Evolutionary conservation across 2,329 filamentous ascomycete genomes (phyloP).

Genomic region (Colletotrichum sp.): DNA sequence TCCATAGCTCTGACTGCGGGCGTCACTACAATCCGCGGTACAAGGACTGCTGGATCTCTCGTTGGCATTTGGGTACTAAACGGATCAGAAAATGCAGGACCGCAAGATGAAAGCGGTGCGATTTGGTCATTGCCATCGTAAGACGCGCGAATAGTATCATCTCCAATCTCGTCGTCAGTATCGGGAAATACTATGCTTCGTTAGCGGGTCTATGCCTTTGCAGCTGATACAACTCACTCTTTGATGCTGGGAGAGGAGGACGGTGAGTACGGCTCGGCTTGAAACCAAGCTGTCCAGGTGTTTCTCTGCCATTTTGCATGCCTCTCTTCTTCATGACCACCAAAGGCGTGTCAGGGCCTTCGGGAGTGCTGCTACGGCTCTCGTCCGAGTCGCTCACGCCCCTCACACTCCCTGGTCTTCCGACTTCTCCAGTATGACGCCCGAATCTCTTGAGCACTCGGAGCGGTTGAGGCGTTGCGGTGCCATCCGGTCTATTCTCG

Average conservation of each 20-base stretch:
- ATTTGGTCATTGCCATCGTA: neutral
- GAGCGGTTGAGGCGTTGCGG: conserved; percentile 48
- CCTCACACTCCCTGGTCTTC: conserved; percentile 22
- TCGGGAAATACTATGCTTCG: neutral
- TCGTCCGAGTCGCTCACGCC: conserved; percentile 29
- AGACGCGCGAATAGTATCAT: neutral
- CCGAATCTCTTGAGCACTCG: conserved; percentile 51
- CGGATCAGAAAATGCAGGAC: neutral
- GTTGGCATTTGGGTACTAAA: neutral
- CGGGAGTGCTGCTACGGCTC: conserved; percentile 29
- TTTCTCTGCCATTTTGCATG: neutral
- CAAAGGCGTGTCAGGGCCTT: conserved; percentile 30
- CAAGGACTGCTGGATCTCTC: conserved; percentile 33
- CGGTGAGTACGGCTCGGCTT: neutral
- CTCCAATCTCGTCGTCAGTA: neutral
- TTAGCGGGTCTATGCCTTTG: neutral
- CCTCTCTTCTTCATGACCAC: conserved; percentile 40
- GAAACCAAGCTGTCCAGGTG: neutral
- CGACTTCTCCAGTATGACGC: neutral
- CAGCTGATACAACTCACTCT: neutral
- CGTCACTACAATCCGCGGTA: conserved; percentile 48
- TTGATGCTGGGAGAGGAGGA: neutral
- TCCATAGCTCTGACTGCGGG: conserved; percentile 43
- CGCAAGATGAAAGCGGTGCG: neutral
- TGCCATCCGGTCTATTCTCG: conserved; percentile 6